Percentiles rank a stretch among this genome's conserved stretches.
These are phyloP conservation scores for Saccharomycopsis javanensis DNA, from an alignment of 805 yeast genomes.

Conservation along the genomic window DNA sequence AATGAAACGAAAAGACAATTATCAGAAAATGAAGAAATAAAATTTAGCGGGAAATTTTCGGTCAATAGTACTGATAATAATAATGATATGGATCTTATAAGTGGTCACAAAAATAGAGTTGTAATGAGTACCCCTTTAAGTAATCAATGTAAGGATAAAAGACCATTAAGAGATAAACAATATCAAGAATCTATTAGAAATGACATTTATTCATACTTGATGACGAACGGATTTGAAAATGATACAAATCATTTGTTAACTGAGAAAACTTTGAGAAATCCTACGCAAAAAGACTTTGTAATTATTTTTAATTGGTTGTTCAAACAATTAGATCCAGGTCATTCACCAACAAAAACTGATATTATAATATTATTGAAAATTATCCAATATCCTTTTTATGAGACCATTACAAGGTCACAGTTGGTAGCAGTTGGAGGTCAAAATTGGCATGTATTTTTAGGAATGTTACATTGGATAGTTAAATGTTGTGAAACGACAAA, in stretches of 20 bases:
- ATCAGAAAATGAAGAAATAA: background rate
- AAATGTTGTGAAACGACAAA: slow-evolving; percentile 34
- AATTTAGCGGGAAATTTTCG: background rate
- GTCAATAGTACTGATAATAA: background rate
- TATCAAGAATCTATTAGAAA: slow-evolving; percentile 59
- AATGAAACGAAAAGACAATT: background rate
- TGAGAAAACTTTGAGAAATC: slow-evolving; percentile 53
- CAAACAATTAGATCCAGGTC: slow-evolving; percentile 69
- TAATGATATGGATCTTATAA: background rate
- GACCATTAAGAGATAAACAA: slow-evolving; percentile 68
- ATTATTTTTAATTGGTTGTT: slow-evolving; percentile 73
- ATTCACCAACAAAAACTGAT: slow-evolving; percentile 59
- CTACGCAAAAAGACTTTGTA: slow-evolving; percentile 85
- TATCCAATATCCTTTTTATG: slow-evolving; percentile 71
- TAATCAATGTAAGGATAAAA: slow-evolving; percentile 40
- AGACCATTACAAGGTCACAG: slow-evolving; percentile 72
- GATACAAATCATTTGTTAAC: slow-evolving; percentile 66
- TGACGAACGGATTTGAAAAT: slow-evolving; percentile 55
- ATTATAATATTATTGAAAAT: slow-evolving; percentile 56
- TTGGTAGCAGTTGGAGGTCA: slow-evolving; percentile 87
- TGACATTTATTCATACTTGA: slow-evolving; percentile 59
- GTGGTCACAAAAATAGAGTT: background rate
- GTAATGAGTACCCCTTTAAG: background rate
- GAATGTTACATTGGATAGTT: slow-evolving; percentile 76
- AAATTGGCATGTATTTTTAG: slow-evolving; percentile 76